These are phyloP conservation scores for Erythrobasidium hasegawianum DNA, from an alignment of 1,284 basidiomycete genomes.

Conservation along the genomic window DNA sequence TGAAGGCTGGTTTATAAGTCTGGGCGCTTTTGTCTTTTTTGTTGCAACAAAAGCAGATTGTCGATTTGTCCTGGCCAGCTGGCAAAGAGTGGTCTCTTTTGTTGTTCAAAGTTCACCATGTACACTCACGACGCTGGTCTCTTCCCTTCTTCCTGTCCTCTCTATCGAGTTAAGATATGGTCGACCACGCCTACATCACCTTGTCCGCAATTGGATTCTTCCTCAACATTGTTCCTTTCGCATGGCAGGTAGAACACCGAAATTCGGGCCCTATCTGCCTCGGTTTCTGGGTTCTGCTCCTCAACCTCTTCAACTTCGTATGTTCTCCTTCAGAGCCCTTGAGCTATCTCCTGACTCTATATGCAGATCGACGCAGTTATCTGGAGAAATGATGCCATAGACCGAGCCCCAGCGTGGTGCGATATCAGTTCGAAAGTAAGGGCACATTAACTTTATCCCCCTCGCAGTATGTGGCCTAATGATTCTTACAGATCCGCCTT, in stretches of 20 bases:
- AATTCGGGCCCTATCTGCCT: constrained; percentile 39
- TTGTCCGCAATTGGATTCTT: constrained; percentile 14
- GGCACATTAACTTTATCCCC: too few species aligned
- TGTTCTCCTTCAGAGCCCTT: background rate
- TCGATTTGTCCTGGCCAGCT: too few species aligned
- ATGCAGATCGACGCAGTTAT: constrained; percentile 59
- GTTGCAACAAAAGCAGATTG: too few species aligned
- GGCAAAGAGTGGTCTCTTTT: too few species aligned
- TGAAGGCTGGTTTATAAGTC: too few species aligned
- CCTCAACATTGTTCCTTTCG: constrained; percentile 35
- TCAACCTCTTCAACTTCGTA: constrained; percentile 31
- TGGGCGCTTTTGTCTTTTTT: too few species aligned
- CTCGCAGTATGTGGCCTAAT: too few species aligned
- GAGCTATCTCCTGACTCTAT: too few species aligned
- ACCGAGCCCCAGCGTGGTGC: constrained; percentile 65
- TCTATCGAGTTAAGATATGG: constrained; percentile 2
- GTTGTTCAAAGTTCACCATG: too few species aligned
- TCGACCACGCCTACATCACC: constrained; percentile 26
- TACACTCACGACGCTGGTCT: too few species aligned
- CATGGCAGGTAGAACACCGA: constrained; percentile 37
- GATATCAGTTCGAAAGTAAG: constrained; percentile 56
- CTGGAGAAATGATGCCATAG: constrained; percentile 61
- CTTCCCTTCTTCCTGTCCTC: too few species aligned
- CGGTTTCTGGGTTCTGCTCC: constrained; percentile 37
- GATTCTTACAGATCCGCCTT: constrained; percentile 16